Evolutionary conservation across 176 grass and related monocot genomes (phyloP), one percentile per base, ranked within the genome.

Genomic region (Hordeum marinum): DNA sequence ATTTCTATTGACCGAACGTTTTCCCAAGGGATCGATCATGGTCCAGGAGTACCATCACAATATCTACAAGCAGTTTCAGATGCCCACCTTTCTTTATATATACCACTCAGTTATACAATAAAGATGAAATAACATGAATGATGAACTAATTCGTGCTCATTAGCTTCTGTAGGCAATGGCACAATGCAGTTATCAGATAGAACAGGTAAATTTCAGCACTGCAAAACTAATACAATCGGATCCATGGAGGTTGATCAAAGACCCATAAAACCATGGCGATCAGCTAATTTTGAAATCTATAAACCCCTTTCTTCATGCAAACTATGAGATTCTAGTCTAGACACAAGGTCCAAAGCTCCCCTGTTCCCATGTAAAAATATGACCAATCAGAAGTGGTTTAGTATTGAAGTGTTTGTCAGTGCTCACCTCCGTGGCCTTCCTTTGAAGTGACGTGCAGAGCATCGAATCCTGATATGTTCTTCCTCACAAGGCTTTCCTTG

Each of bases 401-500:
- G 8, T 76, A 31, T 65, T 62, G 21, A 81, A 68, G 20, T 9
- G 29, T 31, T 12, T 59, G 68, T 40, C 10, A 15, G 61, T 40
- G 80, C 90, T 95, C 85, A 98, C 96, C 93, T 90, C 58, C 79
- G 82, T 94, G 96, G 7, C 96, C 96, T 93, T 94, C 89, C 87
- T 85, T 90, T 12, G 80, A 87, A 11, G 96, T 93, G 3, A 92
- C 87, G 76, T 98, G 96, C 82, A 96, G 72, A 11, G 87, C 88
- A 68, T 98, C 96, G 25, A 92, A 95, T 2, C 93, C 91, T 9
- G 91, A 77, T 79, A 79, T 90, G 91, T 94, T 98, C 96, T 91
- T 98, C 87, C 90, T 92, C 27, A 64, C 42, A 59, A 94, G 91
- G 75, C 93, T 95, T 55, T 98, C 91, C 68, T 75, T 80, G 75